Evolutionary conservation across 768 basidiomycete genomes (phyloP).

Genomic region (Exidia glandulosa): DNA sequence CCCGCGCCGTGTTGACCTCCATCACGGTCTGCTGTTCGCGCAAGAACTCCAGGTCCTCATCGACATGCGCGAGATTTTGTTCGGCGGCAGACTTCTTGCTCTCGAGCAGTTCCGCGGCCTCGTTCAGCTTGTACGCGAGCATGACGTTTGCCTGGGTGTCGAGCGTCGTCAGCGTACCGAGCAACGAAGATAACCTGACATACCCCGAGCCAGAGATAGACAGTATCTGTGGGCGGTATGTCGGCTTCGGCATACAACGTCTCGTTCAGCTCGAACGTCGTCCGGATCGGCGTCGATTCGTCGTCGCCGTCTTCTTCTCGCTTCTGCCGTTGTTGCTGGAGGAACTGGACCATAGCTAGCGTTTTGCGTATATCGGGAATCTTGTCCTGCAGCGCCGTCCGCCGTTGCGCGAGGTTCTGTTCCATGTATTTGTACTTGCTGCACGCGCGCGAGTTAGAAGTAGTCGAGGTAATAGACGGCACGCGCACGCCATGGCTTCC

Average conservation of each 20-base stretch:
- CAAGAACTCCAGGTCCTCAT: constrained; percentile 86
- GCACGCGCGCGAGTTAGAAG: constrained; percentile 20
- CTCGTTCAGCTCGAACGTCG: constrained; percentile 92
- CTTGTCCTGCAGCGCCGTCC: constrained; percentile 77
- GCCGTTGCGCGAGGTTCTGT: constrained; percentile 64
- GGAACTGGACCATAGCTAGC: constrained; percentile 74
- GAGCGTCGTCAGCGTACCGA: background rate
- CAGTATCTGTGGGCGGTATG: constrained; percentile 75
- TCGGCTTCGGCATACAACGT: constrained; percentile 90
- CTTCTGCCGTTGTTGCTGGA: constrained; percentile 61
- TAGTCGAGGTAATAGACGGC: background rate
- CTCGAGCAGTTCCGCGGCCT: constrained; percentile 61
- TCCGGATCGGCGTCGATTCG: constrained; percentile 49
- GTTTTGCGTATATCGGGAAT: constrained; percentile 95
- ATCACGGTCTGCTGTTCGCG: constrained; percentile 93
- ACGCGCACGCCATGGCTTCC: constrained; percentile 89
- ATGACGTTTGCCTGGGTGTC: constrained; percentile 99
- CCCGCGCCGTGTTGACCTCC: constrained; percentile 90
- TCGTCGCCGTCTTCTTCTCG: constrained; percentile 36
- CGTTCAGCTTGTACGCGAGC: constrained; percentile 82
- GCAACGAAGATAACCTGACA: constrained; percentile 16
- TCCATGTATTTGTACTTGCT: constrained; percentile 99
- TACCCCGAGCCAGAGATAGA: constrained; percentile 94
- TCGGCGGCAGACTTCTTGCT: constrained; percentile 69
- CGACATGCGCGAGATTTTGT: constrained; percentile 48